Base-by-base conservation (phyloP, 1,139 yeast species). In the Cylindricascospora bacillispora region DNA sequence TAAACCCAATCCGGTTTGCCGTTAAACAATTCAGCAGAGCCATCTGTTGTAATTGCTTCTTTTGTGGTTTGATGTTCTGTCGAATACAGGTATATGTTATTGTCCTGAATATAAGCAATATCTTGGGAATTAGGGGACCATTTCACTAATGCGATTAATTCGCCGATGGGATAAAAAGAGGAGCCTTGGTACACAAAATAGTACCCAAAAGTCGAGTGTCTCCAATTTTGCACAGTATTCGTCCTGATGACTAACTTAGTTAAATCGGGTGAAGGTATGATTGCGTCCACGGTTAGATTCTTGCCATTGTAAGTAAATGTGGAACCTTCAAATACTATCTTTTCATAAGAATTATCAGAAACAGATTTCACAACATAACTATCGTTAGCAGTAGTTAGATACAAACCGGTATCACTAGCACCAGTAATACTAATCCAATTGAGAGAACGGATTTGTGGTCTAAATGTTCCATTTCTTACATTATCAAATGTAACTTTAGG, bases 1-100 rank as follows among this genome's bases (percentile, higher is more conserved):
- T 89, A 89, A 2, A 89, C 89, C 98, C 98, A 89, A 47, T 89
- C 98, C 0, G 97, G 86, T 38, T 76, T 79, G 4, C 97, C 99
- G 48, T 92, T 85, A 54, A 80, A 80, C n/a, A 83, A 62, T 31
- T 66, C 59, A 1, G 60, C 58, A 16, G 78, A 70, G 1, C 97
- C 97, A 43, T 75, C 85, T 11, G 47, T 42, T 54, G 65, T 51
- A 14, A 16, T 12, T 26, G 45, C 38, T n/a, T 31, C 34, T 3
- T 31, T 29, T 1, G 49, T 41, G 15, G 32, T 27, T 51, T 65
- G 15, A 57, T 56, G 39, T 59, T 67, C 36, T 50, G 52, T 32
- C 52, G 54, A 43, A 60, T 70, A 57, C 0, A 70, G 43, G 44
- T 62, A 83, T 11, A 92, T 56, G 49, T 89, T 73, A 50, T 81